phyloP scores from a whole-genome alignment of 805 yeast species.

The Soucietia sequanensis region DNA sequence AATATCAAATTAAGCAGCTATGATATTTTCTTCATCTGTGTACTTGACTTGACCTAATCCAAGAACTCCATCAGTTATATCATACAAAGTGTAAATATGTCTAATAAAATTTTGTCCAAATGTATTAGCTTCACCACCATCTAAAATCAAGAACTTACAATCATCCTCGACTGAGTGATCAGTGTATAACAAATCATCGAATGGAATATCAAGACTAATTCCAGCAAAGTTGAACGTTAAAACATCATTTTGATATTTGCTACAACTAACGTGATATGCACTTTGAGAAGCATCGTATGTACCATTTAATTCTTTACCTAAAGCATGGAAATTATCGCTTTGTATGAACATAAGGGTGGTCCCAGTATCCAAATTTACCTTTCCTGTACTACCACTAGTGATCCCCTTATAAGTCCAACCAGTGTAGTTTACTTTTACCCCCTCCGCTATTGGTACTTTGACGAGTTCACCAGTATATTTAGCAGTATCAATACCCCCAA shows the following conservation, averaged over 20 bases:
- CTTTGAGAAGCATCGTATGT: background rate
- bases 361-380: conserved; percentile 3
- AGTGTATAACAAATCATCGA: conserved; percentile 2
- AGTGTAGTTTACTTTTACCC: background rate
- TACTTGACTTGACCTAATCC: conserved; percentile 13
- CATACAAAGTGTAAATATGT: conserved; percentile 14
- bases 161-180: background rate
- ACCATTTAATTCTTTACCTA: background rate
- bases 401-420: no score
- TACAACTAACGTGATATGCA: background rate
- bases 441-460: conserved; percentile 25
- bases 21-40: background rate
- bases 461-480: conserved; percentile 23
- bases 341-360: conserved; percentile 5
- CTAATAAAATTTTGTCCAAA: conserved; percentile 17
- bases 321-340: background rate
- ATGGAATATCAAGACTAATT: conserved; percentile 6
- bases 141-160: conserved; percentile 18
- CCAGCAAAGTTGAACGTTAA: conserved; percentile 5
- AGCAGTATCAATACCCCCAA: conserved; percentile 33
- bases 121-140: conserved; percentile 4
- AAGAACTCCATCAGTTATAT: conserved; percentile 12
- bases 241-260: background rate
- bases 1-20: background rate
- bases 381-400: background rate